A percentile compares a stretch with the other conserved stretches of the same genome.
Evolutionary conservation across 2,329 filamentous ascomycete species (phyloP).

Genomic region (Zymoseptoria pseudotritici): DNA sequence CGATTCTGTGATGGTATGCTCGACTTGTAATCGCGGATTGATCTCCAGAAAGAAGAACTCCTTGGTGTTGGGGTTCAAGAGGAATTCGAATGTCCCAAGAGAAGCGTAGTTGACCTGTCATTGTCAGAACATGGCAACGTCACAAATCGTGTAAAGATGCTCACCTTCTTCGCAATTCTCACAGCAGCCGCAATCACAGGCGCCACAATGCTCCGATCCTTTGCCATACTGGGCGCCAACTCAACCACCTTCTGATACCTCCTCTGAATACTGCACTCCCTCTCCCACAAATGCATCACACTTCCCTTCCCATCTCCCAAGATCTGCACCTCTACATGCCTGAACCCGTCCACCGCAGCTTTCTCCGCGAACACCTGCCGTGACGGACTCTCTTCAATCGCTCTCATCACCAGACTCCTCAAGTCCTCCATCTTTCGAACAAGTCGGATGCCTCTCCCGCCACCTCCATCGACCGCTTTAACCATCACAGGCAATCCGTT

Average conservation of each 20-base stretch:
- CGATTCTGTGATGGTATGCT: conserved; percentile 54
- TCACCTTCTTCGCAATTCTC: conserved; percentile 43
- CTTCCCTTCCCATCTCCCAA: conserved; percentile 48
- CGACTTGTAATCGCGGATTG: conserved; percentile 55
- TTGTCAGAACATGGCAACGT: neutral
- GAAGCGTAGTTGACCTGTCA: conserved; percentile 47
- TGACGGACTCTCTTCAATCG: conserved; percentile 52
- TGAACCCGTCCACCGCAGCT: conserved; percentile 55
- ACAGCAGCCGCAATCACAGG: conserved; percentile 49
- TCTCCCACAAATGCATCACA: conserved; percentile 51
- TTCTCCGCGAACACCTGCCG: conserved; percentile 53
- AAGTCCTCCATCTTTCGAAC: conserved; percentile 41
- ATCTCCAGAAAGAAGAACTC: conserved; percentile 55
- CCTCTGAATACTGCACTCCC: conserved; percentile 54
- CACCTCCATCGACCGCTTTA: conserved; percentile 59
- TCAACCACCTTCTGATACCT: conserved; percentile 57
- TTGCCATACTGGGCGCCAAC: conserved; percentile 47
- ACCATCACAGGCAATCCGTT: conserved; percentile 52
- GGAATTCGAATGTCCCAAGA: conserved; percentile 58
- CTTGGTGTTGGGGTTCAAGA: conserved; percentile 43
- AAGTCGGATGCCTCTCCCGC: conserved; percentile 53
- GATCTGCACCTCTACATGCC: conserved; percentile 56
- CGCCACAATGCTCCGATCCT: conserved; percentile 40
- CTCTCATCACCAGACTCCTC: conserved; percentile 41
- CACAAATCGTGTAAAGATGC: conserved; percentile 1